Evolutionary conservation across 202 grass and related monocot genomes (phyloP).

Genomic region (Panicum virgatum): DNA sequence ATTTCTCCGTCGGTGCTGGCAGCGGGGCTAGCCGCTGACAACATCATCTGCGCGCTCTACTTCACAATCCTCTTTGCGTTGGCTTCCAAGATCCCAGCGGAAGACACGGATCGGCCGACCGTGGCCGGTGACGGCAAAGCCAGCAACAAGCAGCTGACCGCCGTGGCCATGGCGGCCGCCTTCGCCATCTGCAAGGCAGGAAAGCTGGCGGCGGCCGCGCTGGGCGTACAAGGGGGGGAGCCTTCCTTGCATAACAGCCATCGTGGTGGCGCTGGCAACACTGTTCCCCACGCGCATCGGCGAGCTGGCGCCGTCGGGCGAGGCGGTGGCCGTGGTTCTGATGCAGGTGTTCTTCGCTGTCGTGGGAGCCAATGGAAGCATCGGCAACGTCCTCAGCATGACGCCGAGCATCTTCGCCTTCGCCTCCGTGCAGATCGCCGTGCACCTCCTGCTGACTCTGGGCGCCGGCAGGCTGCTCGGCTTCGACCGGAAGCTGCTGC

Average conservation of each 20-base stretch:
- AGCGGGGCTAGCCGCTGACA: constrained; percentile 75
- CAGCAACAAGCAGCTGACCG: constrained; percentile 28
- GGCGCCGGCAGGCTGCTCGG: constrained; percentile 55
- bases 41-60: constrained; percentile 83
- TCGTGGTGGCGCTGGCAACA: constrained; percentile 71
- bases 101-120: constrained; percentile 23
- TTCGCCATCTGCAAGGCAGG: constrained; percentile 73
- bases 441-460: constrained; percentile 57
- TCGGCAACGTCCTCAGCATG: constrained; percentile 66
- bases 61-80: constrained; percentile 74
- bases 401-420: constrained; percentile 64
- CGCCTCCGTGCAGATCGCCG: constrained; percentile 57
- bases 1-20: constrained; percentile 67
- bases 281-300: constrained; percentile 57
- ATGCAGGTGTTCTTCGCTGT: constrained; percentile 92
- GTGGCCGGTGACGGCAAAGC: no score
- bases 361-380: constrained; percentile 73
- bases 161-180: constrained; percentile 47
- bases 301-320: constrained; percentile 59
- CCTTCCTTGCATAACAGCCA: constrained; percentile 73
- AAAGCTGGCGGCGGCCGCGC: constrained; percentile 44
- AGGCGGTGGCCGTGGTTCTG: constrained; percentile 68
- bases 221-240: constrained; percentile 63
- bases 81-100: constrained; percentile 61
- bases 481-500: constrained; percentile 56